Conservation (phyloP, 2,329 filamentous ascomycete genomes). For the Pseudohalonectria lignicola region DNA sequence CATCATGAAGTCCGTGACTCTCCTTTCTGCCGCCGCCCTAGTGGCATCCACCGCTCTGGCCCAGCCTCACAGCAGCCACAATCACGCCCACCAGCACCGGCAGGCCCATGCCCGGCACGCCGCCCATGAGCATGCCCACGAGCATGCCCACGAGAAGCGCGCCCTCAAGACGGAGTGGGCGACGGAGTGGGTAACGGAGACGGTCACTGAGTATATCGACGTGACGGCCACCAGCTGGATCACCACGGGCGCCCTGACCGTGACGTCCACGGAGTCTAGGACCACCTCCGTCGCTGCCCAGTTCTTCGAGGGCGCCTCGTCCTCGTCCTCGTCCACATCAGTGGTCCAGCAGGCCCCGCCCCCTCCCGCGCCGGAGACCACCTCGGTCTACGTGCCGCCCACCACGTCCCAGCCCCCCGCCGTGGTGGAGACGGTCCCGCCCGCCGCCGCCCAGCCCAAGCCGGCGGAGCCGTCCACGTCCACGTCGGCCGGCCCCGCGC, state of each 20-base stretch:
- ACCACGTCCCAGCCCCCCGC: neutral
- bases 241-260: constrained; percentile 16
- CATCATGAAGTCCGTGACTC: constrained; percentile 30
- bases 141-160: constrained; percentile 21
- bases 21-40: constrained; percentile 23
- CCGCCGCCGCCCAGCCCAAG: constrained; percentile 3
- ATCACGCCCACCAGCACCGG: constrained; percentile 25
- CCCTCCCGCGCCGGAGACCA: neutral
- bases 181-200: constrained; percentile 39
- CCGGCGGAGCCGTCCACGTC: constrained; percentile 2
- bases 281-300: constrained; percentile 15
- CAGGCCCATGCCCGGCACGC: constrained; percentile 23
- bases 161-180: constrained; percentile 32
- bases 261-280: constrained; percentile 7
- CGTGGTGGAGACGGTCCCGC: constrained; percentile 11
- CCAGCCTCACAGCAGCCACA: constrained; percentile 32
- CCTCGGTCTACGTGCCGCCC: neutral
- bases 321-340: constrained; percentile 3
- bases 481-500: constrained; percentile 7
- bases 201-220: constrained; percentile 37
- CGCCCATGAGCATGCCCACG: constrained; percentile 23
- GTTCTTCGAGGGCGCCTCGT: constrained; percentile 19
- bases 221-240: constrained; percentile 34
- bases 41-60: constrained; percentile 32
- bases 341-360: constrained; percentile 6